These are phyloP conservation scores for Xylaria sp. DNA, from an alignment of 2,329 filamentous ascomycete genomes.

Conservation along the genomic window DNA sequence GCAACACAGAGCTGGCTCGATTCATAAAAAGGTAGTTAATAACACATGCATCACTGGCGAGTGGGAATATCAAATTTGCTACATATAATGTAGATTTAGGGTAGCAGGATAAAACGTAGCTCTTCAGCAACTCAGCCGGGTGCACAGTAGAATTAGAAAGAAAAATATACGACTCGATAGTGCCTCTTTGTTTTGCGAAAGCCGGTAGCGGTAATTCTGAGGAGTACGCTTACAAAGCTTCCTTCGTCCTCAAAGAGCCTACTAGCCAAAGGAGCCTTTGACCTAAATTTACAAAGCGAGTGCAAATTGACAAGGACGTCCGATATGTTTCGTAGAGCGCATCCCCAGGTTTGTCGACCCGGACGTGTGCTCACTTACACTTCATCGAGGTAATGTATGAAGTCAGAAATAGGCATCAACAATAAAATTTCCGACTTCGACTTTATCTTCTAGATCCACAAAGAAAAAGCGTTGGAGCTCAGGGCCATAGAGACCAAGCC, in stretches of 20 bases:
- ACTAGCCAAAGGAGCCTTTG: not conserved
- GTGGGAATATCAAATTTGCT: not conserved
- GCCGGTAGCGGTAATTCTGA: conserved; percentile 5
- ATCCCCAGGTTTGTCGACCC: not conserved
- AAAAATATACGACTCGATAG: too few species aligned
- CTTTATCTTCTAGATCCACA: not conserved
- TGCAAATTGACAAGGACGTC: not conserved
- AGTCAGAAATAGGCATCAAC: not conserved
- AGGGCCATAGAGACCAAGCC: not conserved
- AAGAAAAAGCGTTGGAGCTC: not conserved
- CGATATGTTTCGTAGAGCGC: not conserved
- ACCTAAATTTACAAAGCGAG: conserved; percentile 10
- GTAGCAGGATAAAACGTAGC: not conserved
- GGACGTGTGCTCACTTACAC: not conserved
- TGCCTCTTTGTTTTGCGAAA: conserved; percentile 10
- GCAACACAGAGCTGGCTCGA: not conserved
- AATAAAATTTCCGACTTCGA: not conserved
- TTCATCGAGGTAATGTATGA: not conserved
- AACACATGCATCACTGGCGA: not conserved
- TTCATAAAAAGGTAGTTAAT: not conserved
- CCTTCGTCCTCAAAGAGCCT: not conserved
- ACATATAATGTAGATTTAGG: not conserved
- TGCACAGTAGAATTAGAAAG: too few species aligned
- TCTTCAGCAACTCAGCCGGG: not conserved
- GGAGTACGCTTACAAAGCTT: not conserved